Evolutionary conservation across 2,329 filamentous ascomycete species (phyloP), one percentile per base, ranked within the genome.

Genomic region (Apiospora koreana): DNA sequence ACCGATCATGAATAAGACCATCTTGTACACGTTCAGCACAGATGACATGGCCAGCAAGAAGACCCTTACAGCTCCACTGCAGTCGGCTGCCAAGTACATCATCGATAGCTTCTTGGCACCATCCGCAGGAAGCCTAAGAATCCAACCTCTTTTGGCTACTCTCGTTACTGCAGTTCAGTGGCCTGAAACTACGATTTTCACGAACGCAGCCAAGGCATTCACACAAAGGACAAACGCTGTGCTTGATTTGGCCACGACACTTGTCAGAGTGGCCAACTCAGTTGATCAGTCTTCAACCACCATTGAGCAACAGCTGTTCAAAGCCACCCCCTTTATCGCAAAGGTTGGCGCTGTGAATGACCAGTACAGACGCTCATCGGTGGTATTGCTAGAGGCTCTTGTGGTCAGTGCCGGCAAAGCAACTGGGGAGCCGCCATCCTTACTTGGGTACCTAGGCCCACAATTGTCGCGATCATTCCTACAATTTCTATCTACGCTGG

Each of bases 381-480:
- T 95, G 42, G 85, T 87, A 35, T 83, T 98, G 2, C 83, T 97
- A 9, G 91, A 94, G 72, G 88, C 91, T 14, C 82, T 97, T 23
- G 90, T 97, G 38, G 86, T 91, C 58, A 91, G 88, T 73, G 91
- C 92, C 31, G 89, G 91, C 31, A 89, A 89, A 72, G 83, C 86
- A 21, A 83, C 87, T 41, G 86, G 86, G n/a, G 94, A 98, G 75
- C 94, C 95, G 0, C 93, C 94, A n/a, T 98, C 95, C 8, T 86
- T 99, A n/a, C 88, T 99, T 28, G 95, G 95, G 42, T 94, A 97
- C 77, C 85, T 99, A 8, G 94, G 94, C 1, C 88, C 94, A 12
- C 90, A 94, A 69, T 91, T 94, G 10, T 93, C 95, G 14, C 94
- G 93, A 75, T 92, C 93, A 48, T 97, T 99, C 78, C 85, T 99